phyloP scores from a whole-genome alignment of 148 eudicot species.

The Rhododendron ferrugineum region DNA sequence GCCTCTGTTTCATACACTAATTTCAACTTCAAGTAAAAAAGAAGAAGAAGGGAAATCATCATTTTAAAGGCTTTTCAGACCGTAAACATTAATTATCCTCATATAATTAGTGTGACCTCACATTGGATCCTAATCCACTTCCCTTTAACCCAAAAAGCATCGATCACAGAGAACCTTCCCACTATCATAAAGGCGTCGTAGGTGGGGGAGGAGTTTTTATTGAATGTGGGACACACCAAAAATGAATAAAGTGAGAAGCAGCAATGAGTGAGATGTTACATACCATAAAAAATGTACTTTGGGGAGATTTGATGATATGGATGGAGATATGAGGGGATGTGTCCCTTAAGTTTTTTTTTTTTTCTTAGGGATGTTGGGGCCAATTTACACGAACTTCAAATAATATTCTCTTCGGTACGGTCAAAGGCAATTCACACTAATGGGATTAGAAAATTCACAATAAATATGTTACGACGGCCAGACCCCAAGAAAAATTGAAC shows the following conservation, averaged over 20 bases:
- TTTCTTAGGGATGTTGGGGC: neutral
- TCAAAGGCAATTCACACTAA: neutral
- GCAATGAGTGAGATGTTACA: neutral
- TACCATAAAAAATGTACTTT: constrained; percentile 7
- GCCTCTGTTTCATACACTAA: neutral
- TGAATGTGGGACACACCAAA: constrained; percentile 16
- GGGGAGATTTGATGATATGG: neutral
- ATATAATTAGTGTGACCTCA: neutral
- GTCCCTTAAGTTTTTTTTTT: neutral
- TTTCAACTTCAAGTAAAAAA: neutral
- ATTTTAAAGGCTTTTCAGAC: neutral
- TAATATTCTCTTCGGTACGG: fast-evolving
- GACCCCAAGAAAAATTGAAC: neutral
- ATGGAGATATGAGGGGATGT: neutral
- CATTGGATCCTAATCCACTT: constrained; percentile 33
- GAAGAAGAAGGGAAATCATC: neutral
- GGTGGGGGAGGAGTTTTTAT: constrained; percentile 15
- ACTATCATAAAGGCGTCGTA: constrained; percentile 16
- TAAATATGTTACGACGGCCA: neutral
- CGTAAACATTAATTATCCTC: neutral
- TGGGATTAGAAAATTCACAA: neutral
- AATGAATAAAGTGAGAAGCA: neutral
- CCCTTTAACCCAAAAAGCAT: constrained; percentile 11
- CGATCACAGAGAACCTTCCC: constrained; percentile 29
- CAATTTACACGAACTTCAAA: neutral